Percentiles rank a stretch among this genome's conserved stretches.
These are phyloP conservation scores for Vicia sativa DNA, from an alignment of 306 rosid species.

Conservation along the genomic window DNA sequence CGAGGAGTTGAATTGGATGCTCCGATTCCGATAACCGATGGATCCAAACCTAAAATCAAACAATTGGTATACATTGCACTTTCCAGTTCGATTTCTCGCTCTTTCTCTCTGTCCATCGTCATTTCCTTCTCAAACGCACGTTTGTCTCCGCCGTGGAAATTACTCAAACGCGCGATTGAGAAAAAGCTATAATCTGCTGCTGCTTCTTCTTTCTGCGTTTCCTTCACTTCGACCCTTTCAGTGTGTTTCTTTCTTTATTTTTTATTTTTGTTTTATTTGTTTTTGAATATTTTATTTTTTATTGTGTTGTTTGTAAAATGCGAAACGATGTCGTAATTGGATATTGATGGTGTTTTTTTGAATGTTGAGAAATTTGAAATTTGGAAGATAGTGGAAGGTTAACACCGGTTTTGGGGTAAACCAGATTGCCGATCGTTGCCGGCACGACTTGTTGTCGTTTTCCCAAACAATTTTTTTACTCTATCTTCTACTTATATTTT, in stretches of 20 bases:
- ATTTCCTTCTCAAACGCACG: slow-evolving; percentile 48
- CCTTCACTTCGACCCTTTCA: neutral
- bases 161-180: neutral
- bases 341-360: slow-evolving; percentile 13
- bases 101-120: slow-evolving; percentile 99
- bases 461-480: neutral
- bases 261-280: neutral
- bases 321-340: slow-evolving; percentile 19
- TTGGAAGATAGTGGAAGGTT: neutral
- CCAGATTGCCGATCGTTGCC: slow-evolving; percentile 41
- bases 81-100: slow-evolving; percentile 96
- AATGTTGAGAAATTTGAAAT: neutral
- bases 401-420: neutral
- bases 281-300: neutral
- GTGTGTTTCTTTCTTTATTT: neutral
- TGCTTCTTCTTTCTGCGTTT: slow-evolving; percentile 12
- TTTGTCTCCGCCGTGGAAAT: no score
- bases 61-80: slow-evolving; percentile 99
- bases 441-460: slow-evolving; percentile 51
- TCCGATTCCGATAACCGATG: slow-evolving; percentile 87
- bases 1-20: slow-evolving; percentile 81
- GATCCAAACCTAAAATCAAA: slow-evolving; percentile 94
- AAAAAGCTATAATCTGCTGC: slow-evolving; percentile 5
- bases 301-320: slow-evolving; percentile 19
- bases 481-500: neutral